phyloP scores from a whole-genome alignment of 1,139 yeast genomes.

The Yamadazyma taylorii region DNA sequence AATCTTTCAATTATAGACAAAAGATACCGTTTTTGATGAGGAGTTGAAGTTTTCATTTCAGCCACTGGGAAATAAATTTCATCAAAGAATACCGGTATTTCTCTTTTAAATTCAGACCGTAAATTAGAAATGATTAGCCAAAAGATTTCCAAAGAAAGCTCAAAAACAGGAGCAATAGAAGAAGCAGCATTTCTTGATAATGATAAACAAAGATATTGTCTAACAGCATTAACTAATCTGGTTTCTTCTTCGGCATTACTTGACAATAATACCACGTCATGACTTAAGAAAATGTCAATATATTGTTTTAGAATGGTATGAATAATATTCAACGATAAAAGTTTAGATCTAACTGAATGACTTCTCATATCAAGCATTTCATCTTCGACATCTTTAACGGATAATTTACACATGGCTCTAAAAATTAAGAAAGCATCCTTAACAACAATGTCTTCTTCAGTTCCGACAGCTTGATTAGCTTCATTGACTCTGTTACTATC shows the following conservation, averaged over 20 bases:
- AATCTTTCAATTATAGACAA: slow-evolving; percentile 75
- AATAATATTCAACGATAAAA: slow-evolving; percentile 82
- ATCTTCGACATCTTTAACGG: slow-evolving; percentile 75
- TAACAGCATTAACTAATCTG: slow-evolving; percentile 72
- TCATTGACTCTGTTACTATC: slow-evolving; percentile 57
- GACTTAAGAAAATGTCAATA: slow-evolving; percentile 75
- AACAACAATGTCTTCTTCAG: slow-evolving; percentile 64
- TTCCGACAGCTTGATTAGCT: slow-evolving; percentile 41
- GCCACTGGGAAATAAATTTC: slow-evolving; percentile 94
- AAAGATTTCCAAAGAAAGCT: slow-evolving; percentile 86
- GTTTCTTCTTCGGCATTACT: slow-evolving; percentile 57
- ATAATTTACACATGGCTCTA: slow-evolving; percentile 91
- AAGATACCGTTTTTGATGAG: slow-evolving; percentile 89
- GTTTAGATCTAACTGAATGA: slow-evolving; percentile 87
- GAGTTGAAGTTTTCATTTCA: slow-evolving; percentile 86
- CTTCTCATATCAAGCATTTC: slow-evolving; percentile 82
- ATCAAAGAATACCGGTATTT: slow-evolving; percentile 88
- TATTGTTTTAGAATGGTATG: slow-evolving; percentile 86
- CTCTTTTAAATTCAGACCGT: slow-evolving; percentile 85
- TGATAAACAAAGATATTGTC: slow-evolving; percentile 80
- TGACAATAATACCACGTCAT: slow-evolving; percentile 59
- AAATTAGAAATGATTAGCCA: slow-evolving; percentile 85
- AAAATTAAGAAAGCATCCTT: slow-evolving; percentile 93
- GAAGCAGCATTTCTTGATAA: slow-evolving; percentile 93
- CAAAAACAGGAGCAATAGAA: slow-evolving; percentile 88